Evolutionary conservation across 495 filamentous ascomycete species (phyloP).

Genomic region (Hypomontagnella submonticulosa): DNA sequence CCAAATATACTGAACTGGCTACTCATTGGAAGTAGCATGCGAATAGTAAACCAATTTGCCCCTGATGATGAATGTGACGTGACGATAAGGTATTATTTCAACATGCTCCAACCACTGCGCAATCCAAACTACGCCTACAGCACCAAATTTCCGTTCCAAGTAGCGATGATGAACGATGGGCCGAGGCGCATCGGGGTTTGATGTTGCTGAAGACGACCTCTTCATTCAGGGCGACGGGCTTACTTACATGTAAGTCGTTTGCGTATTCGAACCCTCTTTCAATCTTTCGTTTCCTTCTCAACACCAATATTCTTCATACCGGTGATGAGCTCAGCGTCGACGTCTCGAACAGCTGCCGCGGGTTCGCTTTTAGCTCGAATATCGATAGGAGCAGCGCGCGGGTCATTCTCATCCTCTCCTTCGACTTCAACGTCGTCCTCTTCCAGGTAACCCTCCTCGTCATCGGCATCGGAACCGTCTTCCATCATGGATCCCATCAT

Average conservation of each 20-base stretch:
- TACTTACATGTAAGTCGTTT: not conserved
- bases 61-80: constrained; percentile 12
- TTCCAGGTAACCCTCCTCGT: constrained; percentile 50
- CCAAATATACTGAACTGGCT: constrained; percentile 24
- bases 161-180: constrained; percentile 6
- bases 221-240: too few relatives aligned
- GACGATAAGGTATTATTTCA: not conserved
- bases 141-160: constrained; percentile 4
- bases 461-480: constrained; percentile 48
- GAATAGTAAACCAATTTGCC: constrained; percentile 24
- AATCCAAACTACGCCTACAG: constrained; percentile 8
- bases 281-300: constrained; percentile 46
- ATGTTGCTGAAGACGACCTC: constrained; percentile 4
- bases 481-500: constrained; percentile 49
- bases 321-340: constrained; percentile 61
- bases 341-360: constrained; percentile 48
- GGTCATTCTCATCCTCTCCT: constrained; percentile 41
- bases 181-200: constrained; percentile 2
- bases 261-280: too few relatives aligned
- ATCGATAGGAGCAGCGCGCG: constrained; percentile 24
- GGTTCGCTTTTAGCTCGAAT: constrained; percentile 10
- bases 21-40: constrained; percentile 18
- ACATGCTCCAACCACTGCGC: not conserved
- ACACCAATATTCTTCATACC: constrained; percentile 58
- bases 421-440: constrained; percentile 42